phyloP scores from a whole-genome alignment of 177 flowering plant species.

The Telopea speciosissima region DNA sequence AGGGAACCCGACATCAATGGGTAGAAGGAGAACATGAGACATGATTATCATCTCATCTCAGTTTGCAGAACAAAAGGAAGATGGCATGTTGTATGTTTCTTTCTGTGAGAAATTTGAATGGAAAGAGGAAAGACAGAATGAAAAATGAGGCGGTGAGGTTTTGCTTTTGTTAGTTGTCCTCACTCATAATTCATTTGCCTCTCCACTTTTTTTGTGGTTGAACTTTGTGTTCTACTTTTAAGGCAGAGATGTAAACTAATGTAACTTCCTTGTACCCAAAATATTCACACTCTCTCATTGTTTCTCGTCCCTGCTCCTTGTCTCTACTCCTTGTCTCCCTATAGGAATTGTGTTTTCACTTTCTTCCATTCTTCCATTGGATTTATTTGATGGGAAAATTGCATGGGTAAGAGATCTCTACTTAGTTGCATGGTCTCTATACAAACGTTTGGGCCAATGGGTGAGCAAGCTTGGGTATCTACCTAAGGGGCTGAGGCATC shows the following conservation, averaged over 20 bases:
- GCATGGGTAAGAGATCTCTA: no score
- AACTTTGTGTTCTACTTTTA: background rate
- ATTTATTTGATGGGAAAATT: no score
- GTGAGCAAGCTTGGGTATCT: no score
- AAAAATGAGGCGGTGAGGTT: background rate
- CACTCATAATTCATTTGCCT: background rate
- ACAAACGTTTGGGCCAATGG: no score
- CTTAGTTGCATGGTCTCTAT: no score
- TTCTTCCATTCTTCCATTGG: no score
- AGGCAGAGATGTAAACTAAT: background rate
- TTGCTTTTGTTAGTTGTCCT: background rate
- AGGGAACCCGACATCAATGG: conserved; percentile 55
- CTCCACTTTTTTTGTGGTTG: background rate
- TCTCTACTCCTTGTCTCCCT: no score
- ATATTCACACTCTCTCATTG: no score
- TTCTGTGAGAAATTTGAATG: background rate
- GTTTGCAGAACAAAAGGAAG: no score
- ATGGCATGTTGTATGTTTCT: background rate
- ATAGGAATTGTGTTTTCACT: no score
- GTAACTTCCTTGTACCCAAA: background rate
- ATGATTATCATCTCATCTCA: background rate
- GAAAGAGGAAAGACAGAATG: background rate
- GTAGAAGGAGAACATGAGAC: conserved; percentile 37
- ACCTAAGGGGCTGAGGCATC: no score
- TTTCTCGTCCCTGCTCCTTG: no score